Percentiles rank a stretch among this genome's conserved stretches.
Conservation (phyloP, 768 basidiomycete species). For the Phanerochaete sordida region DNA sequence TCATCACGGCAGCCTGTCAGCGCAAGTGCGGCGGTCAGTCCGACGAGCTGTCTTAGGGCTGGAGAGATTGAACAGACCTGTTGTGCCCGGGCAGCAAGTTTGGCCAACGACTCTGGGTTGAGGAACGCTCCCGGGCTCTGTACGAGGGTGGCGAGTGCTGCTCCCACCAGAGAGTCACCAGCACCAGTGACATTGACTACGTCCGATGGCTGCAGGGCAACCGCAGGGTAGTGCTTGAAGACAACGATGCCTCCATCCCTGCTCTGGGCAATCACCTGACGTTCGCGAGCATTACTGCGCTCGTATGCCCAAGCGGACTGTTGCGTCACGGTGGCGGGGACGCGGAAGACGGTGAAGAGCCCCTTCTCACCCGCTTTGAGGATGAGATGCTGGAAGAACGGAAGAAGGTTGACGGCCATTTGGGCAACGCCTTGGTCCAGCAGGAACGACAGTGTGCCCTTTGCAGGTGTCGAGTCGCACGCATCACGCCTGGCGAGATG, state of each 20-base stretch:
- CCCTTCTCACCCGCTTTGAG: constrained; percentile 82
- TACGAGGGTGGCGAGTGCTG: constrained; percentile 64
- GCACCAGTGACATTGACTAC: constrained; percentile 84
- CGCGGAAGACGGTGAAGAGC: constrained; percentile 58
- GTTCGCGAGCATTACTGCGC: constrained; percentile 41
- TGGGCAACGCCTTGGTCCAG: constrained; percentile 69
- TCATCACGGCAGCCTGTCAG: constrained; percentile 18
- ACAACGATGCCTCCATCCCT: constrained; percentile 46
- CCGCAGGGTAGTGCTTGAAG: constrained; percentile 71
- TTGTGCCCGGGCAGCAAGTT: constrained; percentile 55
- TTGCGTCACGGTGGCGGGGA: constrained; percentile 36
- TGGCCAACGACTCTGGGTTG: constrained; percentile 40
- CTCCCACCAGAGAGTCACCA: constrained; percentile 88
- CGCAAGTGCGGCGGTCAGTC: too few relatives aligned
- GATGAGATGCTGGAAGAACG: constrained; percentile 80
- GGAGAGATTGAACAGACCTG: constrained; percentile 32
- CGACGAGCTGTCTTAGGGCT: not conserved
- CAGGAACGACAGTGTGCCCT: constrained; percentile 57
- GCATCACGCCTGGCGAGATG: constrained; percentile 48
- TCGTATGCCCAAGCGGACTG: constrained; percentile 49
- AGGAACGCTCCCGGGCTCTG: constrained; percentile 40
- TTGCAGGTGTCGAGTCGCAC: constrained; percentile 33
- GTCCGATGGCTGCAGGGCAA: constrained; percentile 29
- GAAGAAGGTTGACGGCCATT: constrained; percentile 78
- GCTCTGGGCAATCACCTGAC: constrained; percentile 52